phyloP scores from a whole-genome alignment of 495 filamentous ascomycete genomes.

The Cryomyces antarcticus region DNA sequence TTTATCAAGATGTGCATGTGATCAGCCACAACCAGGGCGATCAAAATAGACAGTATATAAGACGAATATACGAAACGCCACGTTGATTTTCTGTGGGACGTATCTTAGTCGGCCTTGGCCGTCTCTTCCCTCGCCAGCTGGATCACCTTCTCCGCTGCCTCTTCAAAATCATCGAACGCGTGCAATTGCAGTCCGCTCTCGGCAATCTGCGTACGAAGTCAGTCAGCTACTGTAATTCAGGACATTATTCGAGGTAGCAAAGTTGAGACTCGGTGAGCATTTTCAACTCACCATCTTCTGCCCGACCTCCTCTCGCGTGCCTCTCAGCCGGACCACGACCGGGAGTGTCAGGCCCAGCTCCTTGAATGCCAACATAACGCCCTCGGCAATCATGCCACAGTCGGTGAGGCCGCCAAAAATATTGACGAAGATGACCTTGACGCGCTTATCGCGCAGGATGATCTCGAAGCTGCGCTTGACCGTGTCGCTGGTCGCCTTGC shows the following conservation, averaged over 20 bases:
- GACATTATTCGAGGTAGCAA: too few species aligned
- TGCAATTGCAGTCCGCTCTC: conserved; percentile 53
- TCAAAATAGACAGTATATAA: too few species aligned
- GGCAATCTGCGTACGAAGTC: conserved; percentile 29
- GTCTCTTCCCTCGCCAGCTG: conserved; percentile 28
- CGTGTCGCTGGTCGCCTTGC: conserved; percentile 72
- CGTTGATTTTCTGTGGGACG: too few species aligned
- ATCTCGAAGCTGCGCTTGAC: conserved; percentile 57
- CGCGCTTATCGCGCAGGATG: conserved; percentile 48
- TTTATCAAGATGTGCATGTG: too few species aligned
- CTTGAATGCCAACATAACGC: conserved; percentile 56
- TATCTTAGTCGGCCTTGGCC: too few species aligned
- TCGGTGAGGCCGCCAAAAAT: conserved; percentile 77
- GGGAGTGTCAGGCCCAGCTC: conserved; percentile 50
- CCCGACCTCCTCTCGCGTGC: conserved; percentile 62
- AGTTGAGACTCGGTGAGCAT: conserved; percentile 2
- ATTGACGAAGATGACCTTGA: conserved; percentile 65
- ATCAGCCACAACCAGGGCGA: too few species aligned
- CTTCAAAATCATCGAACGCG: conserved; percentile 67
- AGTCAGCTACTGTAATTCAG: not conserved
- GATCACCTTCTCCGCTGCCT: conserved; percentile 56
- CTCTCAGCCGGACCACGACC: conserved; percentile 66
- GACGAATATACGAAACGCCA: too few species aligned
- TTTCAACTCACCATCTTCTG: conserved; percentile 37
- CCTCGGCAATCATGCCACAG: conserved; percentile 77